Conservation (phyloP, 139 green algal genomes). For the Tetraselmis striata region DNA sequence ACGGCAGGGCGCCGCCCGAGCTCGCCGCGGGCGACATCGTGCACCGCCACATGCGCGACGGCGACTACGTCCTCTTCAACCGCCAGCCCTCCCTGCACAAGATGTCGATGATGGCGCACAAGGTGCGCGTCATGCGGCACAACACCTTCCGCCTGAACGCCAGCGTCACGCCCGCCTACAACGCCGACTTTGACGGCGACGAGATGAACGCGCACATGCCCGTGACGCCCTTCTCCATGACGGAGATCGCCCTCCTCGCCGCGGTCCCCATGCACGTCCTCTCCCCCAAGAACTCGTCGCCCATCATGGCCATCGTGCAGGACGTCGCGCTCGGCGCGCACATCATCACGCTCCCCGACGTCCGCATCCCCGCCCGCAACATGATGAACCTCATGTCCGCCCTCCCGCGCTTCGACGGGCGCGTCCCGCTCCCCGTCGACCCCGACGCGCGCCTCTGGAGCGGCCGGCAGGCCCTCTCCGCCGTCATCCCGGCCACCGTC, state of each 20-base stretch:
- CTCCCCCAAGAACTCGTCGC: no score
- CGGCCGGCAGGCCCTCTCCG: no score
- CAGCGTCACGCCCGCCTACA: conserved; percentile 94
- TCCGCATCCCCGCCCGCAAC: no score
- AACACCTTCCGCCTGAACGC: conserved; percentile 97
- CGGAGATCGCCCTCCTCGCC: no score
- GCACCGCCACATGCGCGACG: conserved; percentile 59
- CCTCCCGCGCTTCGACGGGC: no score
- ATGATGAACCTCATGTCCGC: no score
- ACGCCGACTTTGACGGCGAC: conserved; percentile 98
- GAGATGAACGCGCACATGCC: conserved; percentile 99
- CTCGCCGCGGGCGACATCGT: conserved; percentile 44
- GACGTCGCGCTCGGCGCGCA: conserved; percentile 57
- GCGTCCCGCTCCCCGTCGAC: no score
- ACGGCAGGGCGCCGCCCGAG: conserved; percentile 33
- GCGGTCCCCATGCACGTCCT: no score
- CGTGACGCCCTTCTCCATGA: no score
- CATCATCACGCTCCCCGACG: conserved; percentile 75
- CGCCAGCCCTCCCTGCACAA: conserved; percentile 92
- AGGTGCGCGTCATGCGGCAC: conserved; percentile 71
- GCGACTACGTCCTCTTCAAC: conserved; percentile 98
- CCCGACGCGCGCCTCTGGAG: no score
- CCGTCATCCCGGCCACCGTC: no score
- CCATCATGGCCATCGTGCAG: conserved; percentile 48
- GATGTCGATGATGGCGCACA: conserved; percentile 96